Base-by-base conservation (phyloP, 2,329 filamentous ascomycete species). In the Dactylellina drechsleri region DNA sequence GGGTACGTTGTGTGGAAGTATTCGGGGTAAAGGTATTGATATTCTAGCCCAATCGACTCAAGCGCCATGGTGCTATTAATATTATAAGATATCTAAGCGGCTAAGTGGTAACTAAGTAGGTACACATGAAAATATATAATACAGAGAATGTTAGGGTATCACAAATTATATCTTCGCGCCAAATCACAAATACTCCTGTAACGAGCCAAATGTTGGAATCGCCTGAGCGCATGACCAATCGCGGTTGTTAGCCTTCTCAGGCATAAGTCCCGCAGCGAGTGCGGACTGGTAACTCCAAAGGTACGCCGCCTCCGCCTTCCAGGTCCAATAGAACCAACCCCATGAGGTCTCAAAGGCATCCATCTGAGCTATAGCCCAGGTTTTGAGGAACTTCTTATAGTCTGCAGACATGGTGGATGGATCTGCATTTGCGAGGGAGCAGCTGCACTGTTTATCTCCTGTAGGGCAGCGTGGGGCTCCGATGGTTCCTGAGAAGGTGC, bases 251-350 rank as follows among this genome's bases (percentile, higher is more conserved):
- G 91, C 90, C 83, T 91, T 90, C 41, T 84, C 81, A 1, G 95
- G 95, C 83, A 99, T 82, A 57, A 95, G 92, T 0, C 92, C 92
- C 1, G 90, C 91, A 65, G 86, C 86, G 77, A 93, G 84, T 0
- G 92, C 93, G 77, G 88, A 85, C 82, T 93, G 89, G 84, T 95
- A 97, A 81, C 93, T 97, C 95, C 95, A 99, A 83, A 97, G 92
- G 70, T 89, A 85, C 54, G 91, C 89, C 77, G 83, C 85, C 84
- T 98, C 94, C 31, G 94, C 97, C 83, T 93, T 88, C 94, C 95
- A 96, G 31, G 93, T 98, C 95, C 95, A 99, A 83, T 99, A 99
- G 83, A 96, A 97, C 95, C 95, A 99, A 59, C 95, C 95, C 90
- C 91, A 95, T 4, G 91, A 92, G 77, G 90, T 89, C 82, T 98